Conservation (phyloP, 345 rosid species). For the Carallia brachiata region DNA sequence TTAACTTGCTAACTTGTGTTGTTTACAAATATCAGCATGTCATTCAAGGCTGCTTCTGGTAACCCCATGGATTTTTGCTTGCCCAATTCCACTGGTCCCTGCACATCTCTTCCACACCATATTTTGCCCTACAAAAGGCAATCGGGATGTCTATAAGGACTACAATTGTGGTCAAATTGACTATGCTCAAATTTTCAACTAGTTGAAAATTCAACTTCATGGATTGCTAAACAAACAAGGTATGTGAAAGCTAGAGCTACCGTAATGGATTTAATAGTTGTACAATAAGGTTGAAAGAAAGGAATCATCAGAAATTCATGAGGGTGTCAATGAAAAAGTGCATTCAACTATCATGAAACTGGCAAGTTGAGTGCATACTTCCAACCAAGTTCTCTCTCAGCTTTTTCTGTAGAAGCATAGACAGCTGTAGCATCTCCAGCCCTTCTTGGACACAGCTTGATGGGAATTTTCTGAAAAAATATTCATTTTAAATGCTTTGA, state of each 20-base stretch:
- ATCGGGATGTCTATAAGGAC: not conserved
- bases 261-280: too few species aligned
- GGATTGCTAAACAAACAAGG: too few species aligned
- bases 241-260: too few species aligned
- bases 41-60: conserved; percentile 51
- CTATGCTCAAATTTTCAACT: not conserved
- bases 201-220: too few species aligned
- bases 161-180: not conserved
- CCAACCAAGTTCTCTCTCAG: conserved; percentile 87
- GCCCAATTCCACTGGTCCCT: conserved; percentile 98
- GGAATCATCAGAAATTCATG: not conserved
- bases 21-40: conserved; percentile 3
- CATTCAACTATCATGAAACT: conserved; percentile 1
- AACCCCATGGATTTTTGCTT: conserved; percentile 81
- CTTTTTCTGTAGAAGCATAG: conserved; percentile 72
- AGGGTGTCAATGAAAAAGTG: not conserved
- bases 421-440: conserved; percentile 93
- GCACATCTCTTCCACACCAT: conserved; percentile 90
- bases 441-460: conserved; percentile 76
- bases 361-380: conserved; percentile 46
- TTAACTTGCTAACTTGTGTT: too few species aligned
- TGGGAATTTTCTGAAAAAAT: conserved; percentile 69
- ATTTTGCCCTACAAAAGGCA: conserved; percentile 66
- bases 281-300: too few species aligned
- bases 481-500: not conserved